A percentile compares a stretch with the other conserved stretches of the same genome.
Conservation (phyloP, 192 early-diverging fungal genomes). For the Rhizoclosmatium globosum region DNA sequence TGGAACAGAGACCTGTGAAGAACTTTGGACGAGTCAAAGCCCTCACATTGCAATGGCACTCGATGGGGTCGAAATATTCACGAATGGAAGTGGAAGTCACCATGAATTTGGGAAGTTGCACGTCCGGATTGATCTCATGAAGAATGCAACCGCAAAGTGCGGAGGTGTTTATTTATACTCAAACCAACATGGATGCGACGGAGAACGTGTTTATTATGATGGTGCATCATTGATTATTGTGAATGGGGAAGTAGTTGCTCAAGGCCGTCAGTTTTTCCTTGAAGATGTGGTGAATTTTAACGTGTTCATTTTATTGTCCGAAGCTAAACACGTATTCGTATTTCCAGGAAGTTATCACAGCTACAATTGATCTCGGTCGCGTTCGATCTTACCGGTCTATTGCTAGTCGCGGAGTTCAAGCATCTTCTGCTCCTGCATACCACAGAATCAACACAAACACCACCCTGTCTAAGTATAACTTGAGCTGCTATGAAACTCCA, state of each 20-base stretch:
- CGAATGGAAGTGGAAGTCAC: constrained; percentile 96
- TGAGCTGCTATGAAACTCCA: constrained; percentile 20
- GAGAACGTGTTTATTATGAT: constrained; percentile 98
- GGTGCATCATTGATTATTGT: constrained; percentile 89
- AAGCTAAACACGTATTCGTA: too few relatives aligned
- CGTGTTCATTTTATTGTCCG: too few relatives aligned
- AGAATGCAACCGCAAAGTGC: constrained; percentile 87
- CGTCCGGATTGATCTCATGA: constrained; percentile 86
- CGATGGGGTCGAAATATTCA: constrained; percentile 96
- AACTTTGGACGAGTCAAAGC: constrained; percentile 93
- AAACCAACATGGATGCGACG: constrained; percentile 98
- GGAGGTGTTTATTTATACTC: constrained; percentile 97
- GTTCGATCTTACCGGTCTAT: constrained; percentile 83
- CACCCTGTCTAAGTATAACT: background rate
- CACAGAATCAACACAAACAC: constrained; percentile 58
- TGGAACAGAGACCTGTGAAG: constrained; percentile 96
- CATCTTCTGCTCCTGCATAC: constrained; percentile 66
- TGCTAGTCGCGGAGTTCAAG: constrained; percentile 84
- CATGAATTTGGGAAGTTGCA: constrained; percentile 95
- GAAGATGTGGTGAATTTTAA: constrained; percentile 78
- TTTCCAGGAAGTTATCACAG: constrained; percentile 83
- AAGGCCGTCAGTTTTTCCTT: constrained; percentile 92
- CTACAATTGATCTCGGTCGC: constrained; percentile 90
- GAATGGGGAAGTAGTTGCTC: constrained; percentile 89
- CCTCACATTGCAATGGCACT: constrained; percentile 93